phyloP scores from a whole-genome alignment of 108 stramenopile genomes.

The Pseudonitzschia multiseries region DNA sequence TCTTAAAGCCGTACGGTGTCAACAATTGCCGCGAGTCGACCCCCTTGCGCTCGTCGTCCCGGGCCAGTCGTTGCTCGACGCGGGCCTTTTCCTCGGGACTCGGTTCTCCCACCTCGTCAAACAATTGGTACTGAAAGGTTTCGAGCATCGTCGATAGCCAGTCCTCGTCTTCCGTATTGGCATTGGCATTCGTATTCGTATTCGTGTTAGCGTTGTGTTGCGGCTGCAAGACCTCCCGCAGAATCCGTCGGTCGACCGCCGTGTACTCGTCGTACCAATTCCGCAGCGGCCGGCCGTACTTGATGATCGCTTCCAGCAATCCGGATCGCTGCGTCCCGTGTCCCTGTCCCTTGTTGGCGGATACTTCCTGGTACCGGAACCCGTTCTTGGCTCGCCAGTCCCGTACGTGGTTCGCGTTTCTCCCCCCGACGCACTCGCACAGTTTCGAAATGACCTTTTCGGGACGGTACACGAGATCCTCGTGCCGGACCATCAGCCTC shows the following conservation, averaged over 20 bases:
- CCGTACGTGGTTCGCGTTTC: not conserved
- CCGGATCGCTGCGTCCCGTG: slow-evolving; percentile 53
- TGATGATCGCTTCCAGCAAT: slow-evolving; percentile 51
- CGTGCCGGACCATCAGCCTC: slow-evolving; percentile 61
- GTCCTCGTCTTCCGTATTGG: not conserved
- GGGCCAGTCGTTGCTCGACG: not conserved
- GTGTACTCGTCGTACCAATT: slow-evolving; percentile 6
- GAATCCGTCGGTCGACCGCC: not conserved
- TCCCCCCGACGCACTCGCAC: slow-evolving; percentile 66
- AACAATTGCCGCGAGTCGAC: too few species aligned
- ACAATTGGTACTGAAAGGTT: slow-evolving; percentile 5
- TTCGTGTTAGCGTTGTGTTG: not conserved
- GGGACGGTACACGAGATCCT: slow-evolving; percentile 65
- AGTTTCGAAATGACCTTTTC: slow-evolving; percentile 49
- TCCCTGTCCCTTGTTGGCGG: slow-evolving; percentile 52
- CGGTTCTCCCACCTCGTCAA: not conserved
- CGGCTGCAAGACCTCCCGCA: not conserved
- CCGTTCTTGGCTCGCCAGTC: slow-evolving; percentile 3
- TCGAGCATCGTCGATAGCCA: not conserved
- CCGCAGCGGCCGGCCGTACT: slow-evolving; percentile 53
- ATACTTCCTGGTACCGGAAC: slow-evolving; percentile 48
- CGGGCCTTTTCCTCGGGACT: not conserved
- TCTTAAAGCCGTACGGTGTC: too few species aligned
- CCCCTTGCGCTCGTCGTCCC: not conserved
- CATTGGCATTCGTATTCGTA: not conserved